These are phyloP conservation scores for Dictyostelium purpureum DNA, from an alignment of 78 protist species.

Conservation along the genomic window DNA sequence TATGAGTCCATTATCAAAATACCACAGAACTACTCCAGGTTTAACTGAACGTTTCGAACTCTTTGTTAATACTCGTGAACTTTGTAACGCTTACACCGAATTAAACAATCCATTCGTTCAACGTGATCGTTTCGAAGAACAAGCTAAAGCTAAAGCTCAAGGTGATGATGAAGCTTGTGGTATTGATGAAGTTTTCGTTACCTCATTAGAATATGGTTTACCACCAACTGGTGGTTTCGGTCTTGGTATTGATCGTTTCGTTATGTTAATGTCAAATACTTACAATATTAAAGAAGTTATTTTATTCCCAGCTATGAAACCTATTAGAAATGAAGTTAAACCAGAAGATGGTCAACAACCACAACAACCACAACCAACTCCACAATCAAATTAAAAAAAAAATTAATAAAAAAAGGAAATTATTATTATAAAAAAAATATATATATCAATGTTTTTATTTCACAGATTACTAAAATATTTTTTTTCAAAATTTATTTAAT, in stretches of 20 bases:
- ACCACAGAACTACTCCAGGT: slow-evolving; percentile 89
- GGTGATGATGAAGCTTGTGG: slow-evolving; percentile 97
- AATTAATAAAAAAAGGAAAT: too few species aligned
- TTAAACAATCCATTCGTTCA: slow-evolving; percentile 99
- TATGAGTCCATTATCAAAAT: slow-evolving; percentile 99
- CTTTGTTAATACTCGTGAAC: slow-evolving; percentile 94
- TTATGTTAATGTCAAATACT: slow-evolving; percentile 97
- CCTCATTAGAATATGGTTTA: slow-evolving; percentile 98
- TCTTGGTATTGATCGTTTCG: slow-evolving; percentile 99
- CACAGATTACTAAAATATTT: too few species aligned
- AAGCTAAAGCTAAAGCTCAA: slow-evolving; percentile 85
- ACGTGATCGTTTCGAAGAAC: slow-evolving; percentile 97
- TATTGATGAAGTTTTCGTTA: slow-evolving; percentile 96
- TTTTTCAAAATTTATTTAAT: too few species aligned
- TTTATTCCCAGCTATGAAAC: slow-evolving; percentile 99
- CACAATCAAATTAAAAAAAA: slow-evolving; percentile 5
- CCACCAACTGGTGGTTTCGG: slow-evolving; percentile 99
- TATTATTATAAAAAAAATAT: too few species aligned
- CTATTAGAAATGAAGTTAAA: background rate
- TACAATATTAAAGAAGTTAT: slow-evolving; percentile 98
- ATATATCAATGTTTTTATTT: too few species aligned
- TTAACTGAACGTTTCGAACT: slow-evolving; percentile 99
- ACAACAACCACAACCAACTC: background rate
- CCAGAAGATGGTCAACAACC: too few species aligned
- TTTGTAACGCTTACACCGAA: slow-evolving; percentile 99